Percentiles rank a stretch among this genome's conserved stretches.
Conservation (phyloP, 257 asterid species). For the Jacaranda mimosifolia region DNA sequence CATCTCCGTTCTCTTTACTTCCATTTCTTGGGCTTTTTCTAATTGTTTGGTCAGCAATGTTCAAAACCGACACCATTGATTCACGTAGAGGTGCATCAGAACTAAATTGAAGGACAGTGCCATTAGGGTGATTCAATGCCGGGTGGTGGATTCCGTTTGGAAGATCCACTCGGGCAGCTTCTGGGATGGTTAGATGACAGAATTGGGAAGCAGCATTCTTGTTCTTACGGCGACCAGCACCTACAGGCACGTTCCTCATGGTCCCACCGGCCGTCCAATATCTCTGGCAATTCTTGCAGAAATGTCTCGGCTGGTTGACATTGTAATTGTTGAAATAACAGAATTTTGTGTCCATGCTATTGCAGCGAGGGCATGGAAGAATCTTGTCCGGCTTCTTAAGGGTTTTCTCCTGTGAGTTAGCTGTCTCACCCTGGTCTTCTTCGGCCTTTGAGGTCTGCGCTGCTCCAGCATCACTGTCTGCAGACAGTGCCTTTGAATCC, state of each 20-base stretch:
- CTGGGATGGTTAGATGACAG: slow-evolving; percentile 58
- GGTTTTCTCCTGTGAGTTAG: slow-evolving; percentile 65
- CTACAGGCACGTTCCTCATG: slow-evolving; percentile 96
- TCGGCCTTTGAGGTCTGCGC: slow-evolving; percentile 50
- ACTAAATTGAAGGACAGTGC: slow-evolving; percentile 69
- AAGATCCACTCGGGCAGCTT: slow-evolving; percentile 52
- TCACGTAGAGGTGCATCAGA: slow-evolving; percentile 71
- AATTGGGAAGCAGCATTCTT: slow-evolving; percentile 67
- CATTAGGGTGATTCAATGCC: slow-evolving; percentile 48
- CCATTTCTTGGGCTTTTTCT: slow-evolving; percentile 46
- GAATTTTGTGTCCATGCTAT: slow-evolving; percentile 97
- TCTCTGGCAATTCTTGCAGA: slow-evolving; percentile 97
- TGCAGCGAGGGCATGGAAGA: slow-evolving; percentile 96
- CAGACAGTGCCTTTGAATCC: slow-evolving; percentile 45
- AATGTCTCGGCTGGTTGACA: slow-evolving; percentile 91
- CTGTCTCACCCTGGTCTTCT: slow-evolving; percentile 65
- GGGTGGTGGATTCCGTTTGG: slow-evolving; percentile 56
- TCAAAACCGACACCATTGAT: slow-evolving; percentile 70
- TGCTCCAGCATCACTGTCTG: slow-evolving; percentile 47
- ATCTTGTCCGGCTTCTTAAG: slow-evolving; percentile 90
- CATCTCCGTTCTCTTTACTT: slow-evolving; percentile 53
- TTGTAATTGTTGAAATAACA: slow-evolving; percentile 97
- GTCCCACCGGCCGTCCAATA: slow-evolving; percentile 99
- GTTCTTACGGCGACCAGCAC: slow-evolving; percentile 98
- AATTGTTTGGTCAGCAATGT: slow-evolving; percentile 57